phyloP scores from a whole-genome alignment of 108 stramenopile species.

The Licmophora abbreviata region DNA sequence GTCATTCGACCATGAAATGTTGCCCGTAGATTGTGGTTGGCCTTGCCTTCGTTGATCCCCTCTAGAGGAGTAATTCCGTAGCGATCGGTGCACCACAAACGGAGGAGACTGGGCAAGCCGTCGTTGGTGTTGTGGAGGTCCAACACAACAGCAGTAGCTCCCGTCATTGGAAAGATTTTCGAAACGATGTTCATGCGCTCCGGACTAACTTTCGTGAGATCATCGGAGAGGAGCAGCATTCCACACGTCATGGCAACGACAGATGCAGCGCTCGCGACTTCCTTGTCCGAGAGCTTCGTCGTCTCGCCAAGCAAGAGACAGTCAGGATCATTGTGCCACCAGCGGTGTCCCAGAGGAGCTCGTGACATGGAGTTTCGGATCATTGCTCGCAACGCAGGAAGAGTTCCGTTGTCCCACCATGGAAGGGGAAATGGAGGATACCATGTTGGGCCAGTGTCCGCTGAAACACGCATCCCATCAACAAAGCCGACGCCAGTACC shows the following conservation, averaged over 20 bases:
- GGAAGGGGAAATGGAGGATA: constrained; percentile 81
- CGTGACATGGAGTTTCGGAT: constrained; percentile 84
- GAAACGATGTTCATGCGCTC: constrained; percentile 56
- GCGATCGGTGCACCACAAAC: constrained; percentile 80
- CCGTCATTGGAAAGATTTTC: constrained; percentile 77
- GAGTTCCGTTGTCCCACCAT: constrained; percentile 83
- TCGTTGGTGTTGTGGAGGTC: constrained; percentile 74
- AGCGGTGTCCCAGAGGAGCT: constrained; percentile 74
- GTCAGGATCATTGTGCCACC: constrained; percentile 96
- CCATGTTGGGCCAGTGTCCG: constrained; percentile 92
- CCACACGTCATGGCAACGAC: constrained; percentile 89
- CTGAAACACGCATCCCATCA: constrained; percentile 82
- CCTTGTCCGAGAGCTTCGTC: constrained; percentile 72
- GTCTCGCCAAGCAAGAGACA: constrained; percentile 82
- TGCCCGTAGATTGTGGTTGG: constrained; percentile 34
- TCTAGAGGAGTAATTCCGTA: constrained; percentile 3
- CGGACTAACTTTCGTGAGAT: constrained; percentile 66
- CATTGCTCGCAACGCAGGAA: constrained; percentile 85
- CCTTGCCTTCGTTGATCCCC: neutral
- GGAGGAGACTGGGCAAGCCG: constrained; percentile 68
- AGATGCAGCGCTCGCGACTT: constrained; percentile 83
- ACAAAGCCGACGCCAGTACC: constrained; percentile 74
- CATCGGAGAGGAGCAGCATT: constrained; percentile 85
- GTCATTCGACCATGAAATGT: constrained; percentile 31
- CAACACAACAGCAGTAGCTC: constrained; percentile 65